Evolutionary conservation across 352 stramenopile species (phyloP), one percentile per base, ranked within the genome.

Genomic region (Phytophthora gonapodyides): DNA sequence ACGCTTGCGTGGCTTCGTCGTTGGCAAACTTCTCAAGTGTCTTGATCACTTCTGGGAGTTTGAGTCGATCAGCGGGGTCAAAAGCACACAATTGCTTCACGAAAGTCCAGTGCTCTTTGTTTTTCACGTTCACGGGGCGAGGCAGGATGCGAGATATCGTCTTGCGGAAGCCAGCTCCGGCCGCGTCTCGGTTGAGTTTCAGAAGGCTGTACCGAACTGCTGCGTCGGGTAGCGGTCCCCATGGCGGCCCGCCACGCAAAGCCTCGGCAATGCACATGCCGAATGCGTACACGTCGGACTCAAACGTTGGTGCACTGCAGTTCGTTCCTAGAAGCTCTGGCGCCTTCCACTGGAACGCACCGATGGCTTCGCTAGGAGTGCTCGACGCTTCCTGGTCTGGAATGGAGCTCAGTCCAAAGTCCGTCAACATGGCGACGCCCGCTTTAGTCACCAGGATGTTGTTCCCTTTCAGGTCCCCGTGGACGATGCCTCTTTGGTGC

Each of bases 231-330:
- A 69, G 36, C 36, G 12, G 12, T 16, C 48, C 61, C 66, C 66
- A 75, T 2, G 71, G 71, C 12, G 24, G 38, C 10, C 70, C 58
- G 27, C 67, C 48, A 7, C 57, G 58, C 13, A 78, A 56, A 17
- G 70, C 70, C 36, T 78, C 67, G 15, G 67, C 35, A 34, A 78
- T 59, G 45, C 67, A 79, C 64, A 74, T 72, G 13, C 61, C 73
- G 12, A 81, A 59, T 5, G 69, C 55, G 31, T 78, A 76, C 2
- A 76, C 45, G 15, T 75, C 69, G 5, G 72, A 70, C 30, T 64
- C 62, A 16, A 57, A 36, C 7, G 69, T 68, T 35, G 55, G 21
- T 12, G 24, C 10, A 19, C 59, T 73, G 17, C 72, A 66, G 16
- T 64, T 38, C 11, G 34, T 13, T 9, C 41, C 48, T 13, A 82